Evolutionary conservation across 305 asterid species (phyloP).

Genomic region (Solanum hybrid): DNA sequence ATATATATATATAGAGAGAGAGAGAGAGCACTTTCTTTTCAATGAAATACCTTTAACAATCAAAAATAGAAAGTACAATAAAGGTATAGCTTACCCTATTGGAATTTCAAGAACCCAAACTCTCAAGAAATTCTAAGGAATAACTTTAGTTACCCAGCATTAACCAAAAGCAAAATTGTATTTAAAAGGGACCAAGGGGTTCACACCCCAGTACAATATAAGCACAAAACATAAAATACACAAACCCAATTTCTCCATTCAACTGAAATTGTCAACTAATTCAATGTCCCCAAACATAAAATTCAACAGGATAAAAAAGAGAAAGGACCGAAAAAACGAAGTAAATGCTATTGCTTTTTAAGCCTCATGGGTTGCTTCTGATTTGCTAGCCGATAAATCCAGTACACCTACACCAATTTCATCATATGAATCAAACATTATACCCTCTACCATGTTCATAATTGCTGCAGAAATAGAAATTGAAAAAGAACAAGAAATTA

Average conservation of each 20-base stretch:
- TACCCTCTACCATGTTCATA: not conserved
- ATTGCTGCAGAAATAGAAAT: not conserved
- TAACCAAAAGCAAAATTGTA: not conserved
- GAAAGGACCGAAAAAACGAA: not conserved
- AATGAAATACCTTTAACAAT: not conserved
- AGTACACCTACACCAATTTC: slow-evolving; percentile 38
- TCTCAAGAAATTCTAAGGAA: not conserved
- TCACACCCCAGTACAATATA: not conserved
- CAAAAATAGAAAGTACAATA: not conserved
- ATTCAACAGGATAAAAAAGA: not conserved
- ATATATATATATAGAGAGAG: too few relatives aligned
- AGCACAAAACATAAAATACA: not conserved
- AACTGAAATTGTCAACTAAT: not conserved
- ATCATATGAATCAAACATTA: not conserved
- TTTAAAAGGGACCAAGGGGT: not conserved
- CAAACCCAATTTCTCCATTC: not conserved
- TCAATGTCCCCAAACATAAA: not conserved
- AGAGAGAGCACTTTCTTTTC: not conserved
- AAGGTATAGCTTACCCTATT: not conserved
- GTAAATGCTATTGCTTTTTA: slow-evolving; percentile 23
- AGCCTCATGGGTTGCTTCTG: slow-evolving; percentile 47
- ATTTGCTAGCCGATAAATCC: slow-evolving; percentile 59
- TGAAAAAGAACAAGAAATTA: slow-evolving; percentile 1
- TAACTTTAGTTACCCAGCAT: not conserved
- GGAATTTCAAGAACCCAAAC: not conserved